Evolutionary conservation across 306 rosid genomes (phyloP).

Genomic region (Trifolium fragiferum): DNA sequence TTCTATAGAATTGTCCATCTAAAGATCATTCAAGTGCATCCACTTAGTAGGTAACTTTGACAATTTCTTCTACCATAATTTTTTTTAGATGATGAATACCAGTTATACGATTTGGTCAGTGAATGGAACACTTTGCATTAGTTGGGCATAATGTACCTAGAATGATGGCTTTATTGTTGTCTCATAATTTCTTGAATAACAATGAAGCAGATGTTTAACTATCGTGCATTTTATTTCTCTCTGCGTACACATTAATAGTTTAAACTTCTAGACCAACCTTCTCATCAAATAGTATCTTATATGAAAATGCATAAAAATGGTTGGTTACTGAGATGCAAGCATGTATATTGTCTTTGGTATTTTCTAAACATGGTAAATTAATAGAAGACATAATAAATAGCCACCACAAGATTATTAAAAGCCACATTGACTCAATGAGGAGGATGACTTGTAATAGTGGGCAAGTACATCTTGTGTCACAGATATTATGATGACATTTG

Average conservation of each 20-base stretch:
- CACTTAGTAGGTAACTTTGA: conserved; percentile 57
- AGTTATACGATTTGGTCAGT: conserved; percentile 11
- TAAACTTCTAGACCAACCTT: conserved; percentile 28
- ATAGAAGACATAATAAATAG: conserved; percentile 8
- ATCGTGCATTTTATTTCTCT: not conserved
- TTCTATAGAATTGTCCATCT: conserved; percentile 50
- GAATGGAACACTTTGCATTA: not conserved
- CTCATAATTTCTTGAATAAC: conserved; percentile 1
- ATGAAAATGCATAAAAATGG: conserved; percentile 8
- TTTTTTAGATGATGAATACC: conserved; percentile 35
- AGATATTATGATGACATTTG: not conserved
- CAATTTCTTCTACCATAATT: not conserved
- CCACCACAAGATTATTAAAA: not conserved
- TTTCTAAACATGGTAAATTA: conserved; percentile 8
- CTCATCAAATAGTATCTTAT: conserved; percentile 4
- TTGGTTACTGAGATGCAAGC: conserved; percentile 12
- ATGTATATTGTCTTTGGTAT: conserved; percentile 7
- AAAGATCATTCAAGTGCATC: conserved; percentile 53
- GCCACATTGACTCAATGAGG: not conserved
- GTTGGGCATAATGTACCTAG: not conserved
- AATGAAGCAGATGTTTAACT: conserved; percentile 19
- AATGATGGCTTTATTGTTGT: not conserved
- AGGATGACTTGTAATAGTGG: not conserved
- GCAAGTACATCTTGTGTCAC: not conserved
- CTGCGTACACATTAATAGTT: not conserved